Evolutionary conservation across 2,329 filamentous ascomycete species (phyloP).

Genomic region (Penicillium brasilianum): DNA sequence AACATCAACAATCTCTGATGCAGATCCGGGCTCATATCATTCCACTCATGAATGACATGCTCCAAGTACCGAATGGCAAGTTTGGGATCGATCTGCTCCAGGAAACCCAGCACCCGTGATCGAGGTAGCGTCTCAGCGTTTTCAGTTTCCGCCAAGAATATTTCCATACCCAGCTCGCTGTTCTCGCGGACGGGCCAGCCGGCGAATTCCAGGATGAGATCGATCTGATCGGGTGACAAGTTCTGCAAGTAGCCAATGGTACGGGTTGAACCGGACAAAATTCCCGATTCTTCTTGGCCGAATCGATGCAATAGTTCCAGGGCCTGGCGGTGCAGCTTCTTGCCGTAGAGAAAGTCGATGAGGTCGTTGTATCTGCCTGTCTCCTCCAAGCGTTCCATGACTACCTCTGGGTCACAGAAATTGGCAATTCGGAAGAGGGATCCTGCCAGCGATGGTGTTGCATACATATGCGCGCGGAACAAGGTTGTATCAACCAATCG

Average conservation of each 20-base stretch:
- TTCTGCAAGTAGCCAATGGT: constrained; percentile 91
- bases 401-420: constrained; percentile 94
- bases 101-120: constrained; percentile 73
- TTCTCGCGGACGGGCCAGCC: constrained; percentile 81
- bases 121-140: constrained; percentile 90
- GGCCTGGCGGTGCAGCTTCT: constrained; percentile 87
- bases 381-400: constrained; percentile 89
- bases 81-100: constrained; percentile 69
- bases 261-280: constrained; percentile 77
- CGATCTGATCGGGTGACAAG: constrained; percentile 82
- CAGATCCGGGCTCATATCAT: constrained; percentile 82
- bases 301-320: constrained; percentile 82
- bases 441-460: constrained; percentile 79
- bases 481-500: constrained; percentile 90
- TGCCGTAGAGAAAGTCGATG: constrained; percentile 97
- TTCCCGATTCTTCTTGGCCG: constrained; percentile 61
- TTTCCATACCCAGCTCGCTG: constrained; percentile 80
- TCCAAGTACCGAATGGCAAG: constrained; percentile 85
- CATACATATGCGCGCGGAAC: constrained; percentile 95
- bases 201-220: constrained; percentile 88
- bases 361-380: constrained; percentile 88
- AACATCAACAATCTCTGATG: constrained; percentile 83
- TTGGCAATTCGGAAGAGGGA: constrained; percentile 95
- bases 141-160: constrained; percentile 91
- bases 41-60: constrained; percentile 85